These are phyloP conservation scores for Moesziomyces globuligerus DNA, from an alignment of 1,284 basidiomycete species.

Conservation along the genomic window DNA sequence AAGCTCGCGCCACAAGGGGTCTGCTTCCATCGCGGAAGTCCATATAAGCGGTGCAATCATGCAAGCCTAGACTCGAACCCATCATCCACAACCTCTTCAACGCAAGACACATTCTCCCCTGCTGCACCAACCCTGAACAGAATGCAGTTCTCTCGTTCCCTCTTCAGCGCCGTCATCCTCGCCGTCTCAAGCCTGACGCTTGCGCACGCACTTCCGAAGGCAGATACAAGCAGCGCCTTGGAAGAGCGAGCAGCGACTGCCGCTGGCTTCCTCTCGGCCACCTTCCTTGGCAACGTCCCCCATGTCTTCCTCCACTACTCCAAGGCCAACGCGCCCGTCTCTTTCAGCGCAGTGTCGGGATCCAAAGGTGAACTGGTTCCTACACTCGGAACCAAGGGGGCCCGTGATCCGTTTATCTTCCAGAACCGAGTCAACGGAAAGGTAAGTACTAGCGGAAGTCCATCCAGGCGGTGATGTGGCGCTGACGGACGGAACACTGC, in stretches of 20 bases:
- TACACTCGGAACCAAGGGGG: constrained; percentile 16
- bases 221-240: constrained; percentile 4
- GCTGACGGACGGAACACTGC: too few relatives aligned
- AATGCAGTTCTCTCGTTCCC: not conserved
- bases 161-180: not conserved
- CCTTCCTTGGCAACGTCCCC: constrained; percentile 3
- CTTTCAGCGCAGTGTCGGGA: constrained; percentile 19
- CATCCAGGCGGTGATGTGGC: too few relatives aligned
- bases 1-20: too few relatives aligned
- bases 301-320: constrained; percentile 31
- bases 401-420: constrained; percentile 25
- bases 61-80: too few relatives aligned
- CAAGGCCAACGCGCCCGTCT: constrained; percentile 13
- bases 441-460: too few relatives aligned
- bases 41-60: too few relatives aligned
- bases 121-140: too few relatives aligned
- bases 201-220: not conserved
- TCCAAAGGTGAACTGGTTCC: constrained; percentile 20
- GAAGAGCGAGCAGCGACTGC: not conserved
- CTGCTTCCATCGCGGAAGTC: too few relatives aligned
- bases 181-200: not conserved
- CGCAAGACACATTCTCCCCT: too few relatives aligned
- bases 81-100: too few relatives aligned
- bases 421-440: constrained; percentile 19
- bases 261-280: constrained; percentile 12